Percentiles rank a stretch among this genome's conserved stretches.
Conservation (phyloP, 371 early-diverging fungal genomes). For the Mucor mucedo region DNA sequence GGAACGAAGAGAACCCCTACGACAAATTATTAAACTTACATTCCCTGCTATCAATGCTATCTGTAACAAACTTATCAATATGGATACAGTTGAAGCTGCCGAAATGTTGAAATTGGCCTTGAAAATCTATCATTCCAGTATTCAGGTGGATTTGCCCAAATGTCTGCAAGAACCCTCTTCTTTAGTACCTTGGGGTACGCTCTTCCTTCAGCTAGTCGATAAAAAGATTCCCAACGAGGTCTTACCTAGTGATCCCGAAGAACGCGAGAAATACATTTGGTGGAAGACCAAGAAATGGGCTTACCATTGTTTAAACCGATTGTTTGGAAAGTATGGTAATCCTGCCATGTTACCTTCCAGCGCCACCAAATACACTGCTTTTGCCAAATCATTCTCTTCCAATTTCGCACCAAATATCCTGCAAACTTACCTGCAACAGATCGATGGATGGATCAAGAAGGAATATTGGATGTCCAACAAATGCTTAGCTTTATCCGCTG, state of each 20-base stretch:
- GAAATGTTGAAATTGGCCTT: constrained; percentile 80
- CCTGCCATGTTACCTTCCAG: constrained; percentile 63
- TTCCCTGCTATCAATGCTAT: constrained; percentile 79
- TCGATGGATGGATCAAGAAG: constrained; percentile 71
- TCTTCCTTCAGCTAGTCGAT: constrained; percentile 80
- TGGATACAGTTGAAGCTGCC: constrained; percentile 76
- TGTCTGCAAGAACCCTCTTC: constrained; percentile 68
- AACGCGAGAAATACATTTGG: constrained; percentile 79
- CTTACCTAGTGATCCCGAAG: constrained; percentile 60
- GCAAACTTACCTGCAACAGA: constrained; percentile 76
- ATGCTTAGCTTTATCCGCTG: constrained; percentile 55
- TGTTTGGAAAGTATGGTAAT: constrained; percentile 82
- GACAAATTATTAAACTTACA: constrained; percentile 69
- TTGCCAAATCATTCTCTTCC: constrained; percentile 78
- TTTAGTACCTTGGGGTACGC: constrained; percentile 85
- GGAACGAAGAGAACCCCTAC: constrained; percentile 65
- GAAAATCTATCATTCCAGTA: constrained; percentile 79
- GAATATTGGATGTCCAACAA: constrained; percentile 68
- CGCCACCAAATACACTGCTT: constrained; percentile 60
- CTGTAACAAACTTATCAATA: constrained; percentile 58
- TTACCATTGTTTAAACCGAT: constrained; percentile 77
- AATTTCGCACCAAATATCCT: constrained; percentile 89
- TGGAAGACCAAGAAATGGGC: constrained; percentile 97
- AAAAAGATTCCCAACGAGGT: constrained; percentile 61
- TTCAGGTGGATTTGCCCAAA: constrained; percentile 72